Evolutionary conservation across 768 basidiomycete species (phyloP), one percentile per base, ranked within the genome.

Genomic region (Amanita muscaria): DNA sequence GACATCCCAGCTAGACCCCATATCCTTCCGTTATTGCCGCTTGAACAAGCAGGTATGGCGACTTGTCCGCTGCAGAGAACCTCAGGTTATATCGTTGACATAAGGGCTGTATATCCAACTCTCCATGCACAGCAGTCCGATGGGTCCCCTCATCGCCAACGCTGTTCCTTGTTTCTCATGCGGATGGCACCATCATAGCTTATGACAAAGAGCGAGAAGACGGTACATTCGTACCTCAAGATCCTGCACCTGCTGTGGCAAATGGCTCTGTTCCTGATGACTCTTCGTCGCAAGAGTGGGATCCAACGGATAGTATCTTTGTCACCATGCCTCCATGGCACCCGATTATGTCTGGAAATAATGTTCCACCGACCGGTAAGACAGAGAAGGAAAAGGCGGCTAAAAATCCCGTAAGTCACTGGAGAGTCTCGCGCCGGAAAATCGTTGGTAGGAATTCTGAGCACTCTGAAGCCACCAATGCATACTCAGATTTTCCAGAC

Each of bases 201-300:
- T 93, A 89, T 54, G 91, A 93, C 63, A 89, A 83, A 56, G 90
- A 93, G 53, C 82, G 88, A 24, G 90, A 91, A 38, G 91, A 94
- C 48, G 88, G 87, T 12, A 54, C 69, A 2, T 91, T 91, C 56
- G 75, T 67, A 1, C 75, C 82, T 0, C 72, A 77, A 46, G 69
- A 78, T 39, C 83, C 85, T 15, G 53, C 60, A 11, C 59, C 64
- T 10, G 52, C 64, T 1, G 47, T 58, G 3, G 45, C 54, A 35
- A 63, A 58, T 31, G 52, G 59, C 7, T 47, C 58, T 32, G 46
- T 61, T 6, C 50, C 56, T 7, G 49, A 59, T 30, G 65, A 65
- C 29, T 59, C 51, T 4, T 51, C 62, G 6, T 52, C 66, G 2
- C 64, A 67, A 27, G 76, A 79, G 51, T 90, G 88, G 88, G 81